Evolutionary conservation across 225 moss, liverwort and hornwort species (phyloP).

Genomic region (Marchantia paleacea): DNA sequence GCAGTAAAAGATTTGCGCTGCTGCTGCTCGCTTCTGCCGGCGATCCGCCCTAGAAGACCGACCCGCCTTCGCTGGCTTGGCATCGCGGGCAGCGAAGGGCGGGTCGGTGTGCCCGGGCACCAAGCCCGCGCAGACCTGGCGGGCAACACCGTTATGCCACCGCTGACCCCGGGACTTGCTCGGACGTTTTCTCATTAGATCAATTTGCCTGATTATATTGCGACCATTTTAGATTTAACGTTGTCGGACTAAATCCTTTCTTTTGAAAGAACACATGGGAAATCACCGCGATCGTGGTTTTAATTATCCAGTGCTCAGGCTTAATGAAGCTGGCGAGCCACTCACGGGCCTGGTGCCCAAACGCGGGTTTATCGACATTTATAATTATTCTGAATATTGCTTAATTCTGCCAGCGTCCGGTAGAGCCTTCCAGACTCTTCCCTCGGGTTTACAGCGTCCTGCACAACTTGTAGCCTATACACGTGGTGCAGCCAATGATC

Average conservation of each 20-base stretch:
- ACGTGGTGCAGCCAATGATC: constrained; percentile 14
- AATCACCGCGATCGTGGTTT: background rate
- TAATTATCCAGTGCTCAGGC: background rate
- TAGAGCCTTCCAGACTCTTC: constrained; percentile 13
- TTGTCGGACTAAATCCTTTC: no score
- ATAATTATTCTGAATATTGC: background rate
- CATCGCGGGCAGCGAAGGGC: constrained; percentile 1
- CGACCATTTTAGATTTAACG: no score
- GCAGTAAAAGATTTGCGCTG: constrained; percentile 9
- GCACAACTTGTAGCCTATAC: background rate
- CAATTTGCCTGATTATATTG: background rate
- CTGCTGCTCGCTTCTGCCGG: constrained; percentile 4
- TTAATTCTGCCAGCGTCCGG: background rate
- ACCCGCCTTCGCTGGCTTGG: background rate
- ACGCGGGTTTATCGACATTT: background rate
- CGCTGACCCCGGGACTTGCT: background rate
- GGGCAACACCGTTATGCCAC: constrained; percentile 6
- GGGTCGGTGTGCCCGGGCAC: no score
- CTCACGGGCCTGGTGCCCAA: no score
- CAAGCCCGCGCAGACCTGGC: constrained; percentile 5
- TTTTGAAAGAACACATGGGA: background rate
- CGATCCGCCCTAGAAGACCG: constrained; percentile 16
- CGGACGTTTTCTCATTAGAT: background rate
- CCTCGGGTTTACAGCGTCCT: background rate
- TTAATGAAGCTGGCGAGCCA: background rate